Percentiles rank a stretch among this genome's conserved stretches.
phyloP scores from a whole-genome alignment of 164 flowering plant species.

The Macadamia integrifolia region DNA sequence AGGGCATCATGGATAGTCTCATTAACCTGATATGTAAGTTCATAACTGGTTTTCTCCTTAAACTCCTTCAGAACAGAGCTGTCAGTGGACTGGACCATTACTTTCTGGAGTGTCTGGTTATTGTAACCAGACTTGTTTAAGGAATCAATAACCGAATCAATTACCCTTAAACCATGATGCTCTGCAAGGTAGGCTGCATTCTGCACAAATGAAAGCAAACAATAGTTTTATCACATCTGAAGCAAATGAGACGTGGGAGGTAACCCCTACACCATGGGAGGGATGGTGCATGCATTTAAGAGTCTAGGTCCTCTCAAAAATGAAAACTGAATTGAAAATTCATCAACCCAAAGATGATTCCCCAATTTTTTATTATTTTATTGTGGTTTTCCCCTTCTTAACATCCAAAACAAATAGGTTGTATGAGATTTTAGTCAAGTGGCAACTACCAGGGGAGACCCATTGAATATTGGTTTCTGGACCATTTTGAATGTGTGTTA shows the following conservation, averaged over 20 bases:
- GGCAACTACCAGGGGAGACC: no score
- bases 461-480: no score
- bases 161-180: conserved; percentile 43
- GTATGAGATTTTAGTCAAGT: no score
- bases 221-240: background rate
- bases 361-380: no score
- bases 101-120: conserved; percentile 31
- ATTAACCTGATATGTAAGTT: conserved; percentile 58
- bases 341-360: no score
- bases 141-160: conserved; percentile 49
- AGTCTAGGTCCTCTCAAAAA: no score
- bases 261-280: background rate
- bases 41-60: conserved; percentile 39
- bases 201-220: conserved; percentile 37
- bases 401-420: no score
- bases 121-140: conserved; percentile 49
- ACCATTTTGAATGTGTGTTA: no score
- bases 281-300: no score
- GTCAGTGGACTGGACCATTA: conserved; percentile 64
- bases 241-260: background rate
- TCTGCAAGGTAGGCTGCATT: conserved; percentile 77
- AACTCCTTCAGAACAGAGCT: conserved; percentile 59
- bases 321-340: no score
- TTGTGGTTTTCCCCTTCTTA: no score
- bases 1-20: conserved; percentile 42